Base-by-base conservation (phyloP, 148 eudicot species). In the Fallopia convolvulus region DNA sequence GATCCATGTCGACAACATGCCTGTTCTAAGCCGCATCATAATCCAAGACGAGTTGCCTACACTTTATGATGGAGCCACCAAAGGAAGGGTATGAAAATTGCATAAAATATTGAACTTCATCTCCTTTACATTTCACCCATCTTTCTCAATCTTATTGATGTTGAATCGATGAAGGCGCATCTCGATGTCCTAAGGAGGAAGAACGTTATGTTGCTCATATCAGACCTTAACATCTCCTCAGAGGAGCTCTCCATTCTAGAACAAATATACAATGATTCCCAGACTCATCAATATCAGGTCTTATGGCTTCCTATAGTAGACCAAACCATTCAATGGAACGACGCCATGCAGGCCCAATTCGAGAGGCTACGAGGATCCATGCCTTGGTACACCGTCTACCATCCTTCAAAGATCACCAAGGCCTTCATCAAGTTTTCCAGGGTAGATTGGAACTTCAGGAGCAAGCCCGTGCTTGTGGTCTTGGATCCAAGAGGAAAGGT, bases 221-320 rank as follows among this genome's bases (percentile, higher is more conserved):
- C 95, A 46, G 86, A 83, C 84, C 80, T 89, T n/a, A 84, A 86
- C 77, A 84, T 90, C 66, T 83, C 86, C 63, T 85, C 68, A 7
- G 90, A 89, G 40, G 92, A 90, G 89, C 85, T 90, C 3, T 83
- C 83, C 26, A 86, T 87, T 53, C 92, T 90, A 0, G 92, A 89
- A 44, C 90, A 90, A 46, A 87, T 86, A 46, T 89, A 90, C 83
- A 87, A 75, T 3, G 89, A 84, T 26, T 84, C 93, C 1, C 76
- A 80, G 72, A 39, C 40, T 1, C 83, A 85, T 55, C 77, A 83
- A 18, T 90, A 82, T 32, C 91, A 90, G 83, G 76, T 90, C 15
- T 80, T 90, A 32, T 90, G 94, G 94, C 55, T 88, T 6, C 94
- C 90, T 4, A 83, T 90, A 3, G 80, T 84, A 70, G 94, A 90